These are phyloP conservation scores for Solanum hybrid DNA, from an alignment of 305 asterid species.

Conservation along the genomic window DNA sequence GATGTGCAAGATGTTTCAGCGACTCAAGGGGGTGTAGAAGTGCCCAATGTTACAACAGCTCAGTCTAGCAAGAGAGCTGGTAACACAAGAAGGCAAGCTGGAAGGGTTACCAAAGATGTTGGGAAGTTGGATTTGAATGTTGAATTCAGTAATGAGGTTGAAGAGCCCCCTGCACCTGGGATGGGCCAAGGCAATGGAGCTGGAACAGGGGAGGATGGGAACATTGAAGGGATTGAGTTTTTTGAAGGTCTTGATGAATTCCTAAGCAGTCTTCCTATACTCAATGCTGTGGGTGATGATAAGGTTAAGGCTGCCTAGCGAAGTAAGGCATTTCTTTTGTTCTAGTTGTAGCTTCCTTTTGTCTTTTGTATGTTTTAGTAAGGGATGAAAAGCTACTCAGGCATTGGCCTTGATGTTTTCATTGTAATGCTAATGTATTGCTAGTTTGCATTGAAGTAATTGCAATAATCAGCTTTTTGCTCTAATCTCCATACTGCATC, in stretches of 20 bases:
- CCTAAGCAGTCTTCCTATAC: conserved; percentile 86
- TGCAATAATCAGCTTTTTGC: not conserved
- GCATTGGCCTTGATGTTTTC: not conserved
- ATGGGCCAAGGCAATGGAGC: conserved; percentile 47
- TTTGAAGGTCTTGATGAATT: conserved; percentile 99
- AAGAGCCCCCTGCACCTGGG: conserved; percentile 58
- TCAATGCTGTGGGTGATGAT: conserved; percentile 69
- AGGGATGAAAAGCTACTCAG: conserved; percentile 2
- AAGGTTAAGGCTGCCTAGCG: conserved; percentile 73
- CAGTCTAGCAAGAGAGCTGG: conserved; percentile 43
- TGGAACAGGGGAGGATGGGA: conserved; percentile 66
- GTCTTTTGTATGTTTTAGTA: conserved; percentile 6
- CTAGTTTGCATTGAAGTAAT: not conserved
- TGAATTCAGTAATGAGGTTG: conserved; percentile 82
- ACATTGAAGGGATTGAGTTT: conserved; percentile 79
- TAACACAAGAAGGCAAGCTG: conserved; percentile 60
- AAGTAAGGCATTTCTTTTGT: conserved; percentile 20
- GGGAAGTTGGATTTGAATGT: conserved; percentile 85
- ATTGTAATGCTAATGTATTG: conserved; percentile 6
- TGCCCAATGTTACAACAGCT: conserved; percentile 22
- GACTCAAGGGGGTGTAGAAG: conserved; percentile 35
- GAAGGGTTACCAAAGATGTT: conserved; percentile 31
- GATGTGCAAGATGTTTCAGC: conserved; percentile 30
- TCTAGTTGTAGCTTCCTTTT: conserved; percentile 27
- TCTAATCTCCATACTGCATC: not conserved